Base-by-base conservation (phyloP, 2,329 filamentous ascomycete species). In the Fusarium drepaniforme region DNA sequence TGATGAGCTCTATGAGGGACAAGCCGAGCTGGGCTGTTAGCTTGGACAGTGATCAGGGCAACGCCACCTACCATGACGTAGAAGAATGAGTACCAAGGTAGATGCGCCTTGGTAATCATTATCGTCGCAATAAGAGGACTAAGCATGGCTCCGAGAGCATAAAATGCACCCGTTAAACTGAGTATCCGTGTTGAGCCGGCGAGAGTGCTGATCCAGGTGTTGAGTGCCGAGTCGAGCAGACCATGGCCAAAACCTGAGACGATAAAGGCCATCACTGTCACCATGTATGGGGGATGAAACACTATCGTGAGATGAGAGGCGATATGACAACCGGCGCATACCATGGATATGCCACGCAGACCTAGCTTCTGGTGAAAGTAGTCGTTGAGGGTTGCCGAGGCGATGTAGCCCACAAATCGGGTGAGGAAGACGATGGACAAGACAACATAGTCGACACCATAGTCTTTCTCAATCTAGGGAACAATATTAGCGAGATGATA, bases 61-160 rank as follows among this genome's bases (percentile, higher is more conserved):
- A 13, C 37, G 4, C 7, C n/a, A 44, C 58, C 13, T 28, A 61
- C 58, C 58, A 61, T 61, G 25, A 61, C 58, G 38, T 61, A 61
- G 58, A 42, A 61, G 38, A 61, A 61, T 12, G 58, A 61, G 8
- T 61, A 61, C 58, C 38, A 61, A 23, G 58, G 58, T 8, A 61
- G 40, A 4, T 33, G 23, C n/a, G 38, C 38, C 25, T 61, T 61
- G 15, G 58, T 61, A 18, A 61, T 25, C 58, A 61, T 42, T 8
- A 33, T 13, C 18, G 58, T 61, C 38, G 58, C 58, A 33, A 44
- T 44, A 7, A 59, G 21, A 25, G 57, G 57, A 18, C 37, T 59
- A 4, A 42, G 3, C 35, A 59, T 40, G 5, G 57, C 57, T n/a
- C 57, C 57, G 23, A 42, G 7, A 9, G 35, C 57, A 40, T 59